Conservation (phyloP, 192 early-diverging fungal species). For the Geranomyces variabilis region DNA sequence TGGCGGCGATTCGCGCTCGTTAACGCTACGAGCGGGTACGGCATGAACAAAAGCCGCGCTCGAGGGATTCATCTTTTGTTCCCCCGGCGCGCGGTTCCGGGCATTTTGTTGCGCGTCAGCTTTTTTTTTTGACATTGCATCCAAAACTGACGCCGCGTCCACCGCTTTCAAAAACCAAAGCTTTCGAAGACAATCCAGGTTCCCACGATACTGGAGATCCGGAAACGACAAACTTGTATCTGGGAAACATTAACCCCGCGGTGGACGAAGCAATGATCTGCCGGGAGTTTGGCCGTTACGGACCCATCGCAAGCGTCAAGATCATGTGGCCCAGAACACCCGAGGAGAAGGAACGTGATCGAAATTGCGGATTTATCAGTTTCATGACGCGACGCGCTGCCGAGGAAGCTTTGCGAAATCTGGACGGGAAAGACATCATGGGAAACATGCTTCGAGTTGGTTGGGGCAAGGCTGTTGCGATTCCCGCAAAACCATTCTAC, state of each 20-base stretch:
- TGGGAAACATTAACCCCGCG: conserved; percentile 77
- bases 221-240: conserved; percentile 80
- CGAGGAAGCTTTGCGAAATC: conserved; percentile 64
- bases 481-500: conserved; percentile 76
- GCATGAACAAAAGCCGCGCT: not conserved
- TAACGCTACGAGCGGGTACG: conserved; percentile 28
- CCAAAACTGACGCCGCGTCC: not conserved
- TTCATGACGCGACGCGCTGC: conserved; percentile 83
- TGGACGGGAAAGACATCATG: conserved; percentile 71
- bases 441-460: conserved; percentile 69
- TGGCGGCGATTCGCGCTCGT: conserved; percentile 24
- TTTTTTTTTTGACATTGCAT: not conserved
- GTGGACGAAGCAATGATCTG: conserved; percentile 76
- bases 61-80: no score
- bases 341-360: conserved; percentile 78
- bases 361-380: conserved; percentile 87
- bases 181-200: conserved; percentile 47
- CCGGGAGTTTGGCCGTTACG: conserved; percentile 75
- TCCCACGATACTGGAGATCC: conserved; percentile 76
- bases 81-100: not conserved
- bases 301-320: conserved; percentile 88
- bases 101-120: not conserved
- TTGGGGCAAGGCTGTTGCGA: conserved; percentile 81
- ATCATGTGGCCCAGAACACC: conserved; percentile 93
- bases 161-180: conserved; percentile 30